phyloP scores from a whole-genome alignment of 1,284 basidiomycete species.

The Sanghuangporus sanghuang region DNA sequence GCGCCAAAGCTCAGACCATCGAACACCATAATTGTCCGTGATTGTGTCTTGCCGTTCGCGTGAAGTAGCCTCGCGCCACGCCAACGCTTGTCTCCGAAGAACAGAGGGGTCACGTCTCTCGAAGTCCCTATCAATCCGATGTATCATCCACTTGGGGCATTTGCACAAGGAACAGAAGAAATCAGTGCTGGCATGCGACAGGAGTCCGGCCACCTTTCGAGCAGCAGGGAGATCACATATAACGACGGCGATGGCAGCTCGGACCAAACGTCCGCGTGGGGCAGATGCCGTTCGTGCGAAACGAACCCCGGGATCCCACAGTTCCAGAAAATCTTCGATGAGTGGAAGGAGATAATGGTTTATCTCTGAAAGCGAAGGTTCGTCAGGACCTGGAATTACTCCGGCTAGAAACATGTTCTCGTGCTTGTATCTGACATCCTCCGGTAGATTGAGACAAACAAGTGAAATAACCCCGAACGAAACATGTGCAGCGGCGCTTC shows the following conservation, averaged over 20 bases:
- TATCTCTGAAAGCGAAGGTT: constrained; percentile 23
- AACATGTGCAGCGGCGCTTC: constrained; percentile 25
- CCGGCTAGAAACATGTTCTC: constrained; percentile 27
- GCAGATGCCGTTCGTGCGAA: constrained; percentile 22
- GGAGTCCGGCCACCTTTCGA: constrained; percentile 23
- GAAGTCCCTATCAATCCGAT: constrained; percentile 10
- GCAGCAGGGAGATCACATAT: constrained; percentile 29
- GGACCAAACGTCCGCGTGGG: constrained; percentile 12
- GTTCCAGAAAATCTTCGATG: constrained; percentile 25
- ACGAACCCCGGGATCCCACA: constrained; percentile 28
- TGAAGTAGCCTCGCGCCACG: constrained; percentile 19
- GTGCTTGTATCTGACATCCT: constrained; percentile 21
- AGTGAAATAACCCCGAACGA: constrained; percentile 32
- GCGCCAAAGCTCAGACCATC: constrained; percentile 32
- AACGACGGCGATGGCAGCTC: background rate
- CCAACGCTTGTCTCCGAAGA: background rate
- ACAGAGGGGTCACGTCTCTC: constrained; percentile 19
- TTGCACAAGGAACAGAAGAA: constrained; percentile 22
- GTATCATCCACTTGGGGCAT: constrained; percentile 9
- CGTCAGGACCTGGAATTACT: constrained; percentile 24
- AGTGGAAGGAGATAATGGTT: constrained; percentile 29
- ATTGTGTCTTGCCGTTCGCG: no score
- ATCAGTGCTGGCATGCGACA: constrained; percentile 1
- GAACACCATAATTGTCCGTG: no score
- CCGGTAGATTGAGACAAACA: constrained; percentile 28